Conservation (phyloP, 208 protist species). For the Entamoeba nuttalli region DNA sequence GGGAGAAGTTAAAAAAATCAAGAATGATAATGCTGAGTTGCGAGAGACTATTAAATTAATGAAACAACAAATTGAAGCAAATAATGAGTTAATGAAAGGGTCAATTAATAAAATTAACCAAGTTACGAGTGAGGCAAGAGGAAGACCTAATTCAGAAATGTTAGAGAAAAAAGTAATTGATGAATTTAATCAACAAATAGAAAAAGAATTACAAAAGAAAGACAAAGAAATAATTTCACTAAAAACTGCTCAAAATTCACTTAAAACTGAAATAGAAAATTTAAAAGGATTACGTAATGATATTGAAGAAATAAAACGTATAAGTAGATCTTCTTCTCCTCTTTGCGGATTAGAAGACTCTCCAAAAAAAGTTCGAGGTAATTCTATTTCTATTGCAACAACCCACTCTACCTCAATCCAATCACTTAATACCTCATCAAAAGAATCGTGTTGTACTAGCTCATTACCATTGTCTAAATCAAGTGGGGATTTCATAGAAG, state of each 20-base stretch:
- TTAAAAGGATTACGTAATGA: background rate
- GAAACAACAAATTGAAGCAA: background rate
- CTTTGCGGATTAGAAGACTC: background rate
- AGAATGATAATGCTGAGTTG: background rate
- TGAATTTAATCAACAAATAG: background rate
- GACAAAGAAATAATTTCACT: background rate
- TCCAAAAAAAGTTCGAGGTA: background rate
- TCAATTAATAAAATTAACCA: background rate
- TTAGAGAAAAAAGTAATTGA: background rate
- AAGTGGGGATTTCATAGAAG: background rate
- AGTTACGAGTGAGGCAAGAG: background rate
- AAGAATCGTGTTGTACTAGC: too few species aligned
- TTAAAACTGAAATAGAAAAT: background rate
- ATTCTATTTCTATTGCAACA: background rate
- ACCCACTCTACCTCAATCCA: background rate
- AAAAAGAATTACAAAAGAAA: background rate
- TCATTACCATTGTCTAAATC: background rate
- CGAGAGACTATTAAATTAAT: background rate
- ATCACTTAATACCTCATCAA: too few species aligned
- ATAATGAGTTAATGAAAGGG: background rate
- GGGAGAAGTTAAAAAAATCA: background rate
- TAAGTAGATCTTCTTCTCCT: background rate
- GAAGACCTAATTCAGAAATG: background rate
- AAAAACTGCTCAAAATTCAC: background rate
- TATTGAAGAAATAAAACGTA: background rate